Conservation (phyloP, 352 stramenopile species). For the Phytophthora quininea region DNA sequence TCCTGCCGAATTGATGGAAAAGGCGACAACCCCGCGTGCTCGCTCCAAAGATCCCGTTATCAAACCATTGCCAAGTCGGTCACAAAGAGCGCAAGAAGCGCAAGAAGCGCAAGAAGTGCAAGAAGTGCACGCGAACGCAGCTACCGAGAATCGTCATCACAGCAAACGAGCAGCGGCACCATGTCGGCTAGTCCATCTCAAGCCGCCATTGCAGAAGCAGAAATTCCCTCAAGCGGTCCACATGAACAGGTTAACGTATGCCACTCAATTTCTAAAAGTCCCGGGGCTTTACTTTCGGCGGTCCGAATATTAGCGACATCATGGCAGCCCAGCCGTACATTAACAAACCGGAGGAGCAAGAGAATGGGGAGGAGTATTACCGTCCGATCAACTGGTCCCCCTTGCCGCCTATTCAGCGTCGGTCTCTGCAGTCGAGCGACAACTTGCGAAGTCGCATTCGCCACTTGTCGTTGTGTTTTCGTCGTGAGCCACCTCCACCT, state of each 20-base stretch:
- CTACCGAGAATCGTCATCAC: slow-evolving; percentile 10
- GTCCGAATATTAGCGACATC: slow-evolving; percentile 14
- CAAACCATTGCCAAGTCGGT: slow-evolving; percentile 40
- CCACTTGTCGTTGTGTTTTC: slow-evolving; percentile 45
- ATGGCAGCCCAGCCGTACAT: slow-evolving; percentile 7
- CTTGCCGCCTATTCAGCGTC: not conserved
- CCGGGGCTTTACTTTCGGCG: not conserved
- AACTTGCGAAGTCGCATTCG: slow-evolving; percentile 23
- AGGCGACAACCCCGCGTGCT: slow-evolving; percentile 38
- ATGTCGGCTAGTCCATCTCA: slow-evolving; percentile 1
- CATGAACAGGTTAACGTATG: not conserved
- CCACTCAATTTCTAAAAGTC: not conserved
- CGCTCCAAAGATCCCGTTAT: slow-evolving; percentile 25
- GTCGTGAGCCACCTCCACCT: slow-evolving; percentile 37
- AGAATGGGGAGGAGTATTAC: slow-evolving; percentile 18
- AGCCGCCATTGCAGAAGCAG: not conserved
- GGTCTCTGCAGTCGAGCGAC: not conserved
- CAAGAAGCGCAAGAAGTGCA: slow-evolving; percentile 5
- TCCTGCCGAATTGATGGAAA: slow-evolving; percentile 59
- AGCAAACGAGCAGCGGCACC: slow-evolving; percentile 5
- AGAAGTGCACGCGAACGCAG: slow-evolving; percentile 13
- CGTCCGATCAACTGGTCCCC: not conserved
- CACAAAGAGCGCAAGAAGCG: slow-evolving; percentile 14
- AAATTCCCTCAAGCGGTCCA: not conserved
- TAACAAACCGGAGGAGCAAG: not conserved